Conservation (phyloP, 208 protist species). For the Wallacemonas rigidus region DNA sequence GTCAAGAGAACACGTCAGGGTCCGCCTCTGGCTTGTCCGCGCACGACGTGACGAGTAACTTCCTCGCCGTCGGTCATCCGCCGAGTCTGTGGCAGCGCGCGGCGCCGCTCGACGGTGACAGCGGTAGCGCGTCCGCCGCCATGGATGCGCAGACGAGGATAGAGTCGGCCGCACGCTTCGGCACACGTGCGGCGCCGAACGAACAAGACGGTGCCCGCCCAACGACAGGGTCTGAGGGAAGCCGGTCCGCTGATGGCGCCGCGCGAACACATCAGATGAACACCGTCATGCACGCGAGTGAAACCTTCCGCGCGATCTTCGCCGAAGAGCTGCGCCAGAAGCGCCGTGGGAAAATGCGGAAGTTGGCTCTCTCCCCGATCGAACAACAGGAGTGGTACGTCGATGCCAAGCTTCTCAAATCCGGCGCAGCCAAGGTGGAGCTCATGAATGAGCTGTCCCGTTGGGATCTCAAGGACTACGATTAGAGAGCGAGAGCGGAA, state of each 20-base stretch:
- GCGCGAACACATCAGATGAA: slow-evolving; percentile 1
- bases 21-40: too few relatives aligned
- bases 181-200: background rate
- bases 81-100: slow-evolving; percentile 6
- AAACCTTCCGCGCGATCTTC: slow-evolving; percentile 56
- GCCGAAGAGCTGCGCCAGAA: slow-evolving; percentile 55
- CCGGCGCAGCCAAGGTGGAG: slow-evolving; percentile 69
- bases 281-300: slow-evolving; percentile 22
- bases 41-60: slow-evolving; percentile 37
- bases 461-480: slow-evolving; percentile 77
- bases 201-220: too few relatives aligned
- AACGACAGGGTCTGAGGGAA: too few relatives aligned
- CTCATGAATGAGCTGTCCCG: slow-evolving; percentile 79
- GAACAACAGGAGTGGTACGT: slow-evolving; percentile 87
- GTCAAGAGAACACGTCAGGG: background rate
- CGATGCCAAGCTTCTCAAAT: slow-evolving; percentile 79
- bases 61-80: slow-evolving; percentile 66
- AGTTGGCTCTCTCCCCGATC: slow-evolving; percentile 62
- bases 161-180: slow-evolving; percentile 7
- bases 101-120: too few relatives aligned
- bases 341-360: slow-evolving; percentile 58
- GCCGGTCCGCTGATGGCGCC: too few relatives aligned
- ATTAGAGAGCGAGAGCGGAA: slow-evolving; percentile 21
- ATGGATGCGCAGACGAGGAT: slow-evolving; percentile 2
- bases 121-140: background rate